phyloP scores from a whole-genome alignment of 352 stramenopile species.

The Globisporangium barbulae region DNA sequence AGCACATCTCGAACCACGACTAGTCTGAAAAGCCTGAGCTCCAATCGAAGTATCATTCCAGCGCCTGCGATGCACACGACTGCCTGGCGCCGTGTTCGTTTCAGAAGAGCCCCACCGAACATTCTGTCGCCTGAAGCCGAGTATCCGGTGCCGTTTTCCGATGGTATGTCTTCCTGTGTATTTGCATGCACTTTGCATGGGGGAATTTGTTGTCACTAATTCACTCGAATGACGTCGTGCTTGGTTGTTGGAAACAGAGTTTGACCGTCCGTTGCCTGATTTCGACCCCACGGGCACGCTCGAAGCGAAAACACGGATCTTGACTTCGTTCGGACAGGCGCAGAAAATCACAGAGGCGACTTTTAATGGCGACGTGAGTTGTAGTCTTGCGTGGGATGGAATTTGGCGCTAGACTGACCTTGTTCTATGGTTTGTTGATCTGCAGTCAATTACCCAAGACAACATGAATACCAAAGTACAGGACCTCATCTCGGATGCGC shows the following conservation, averaged over 20 bases:
- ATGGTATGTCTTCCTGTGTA: neutral
- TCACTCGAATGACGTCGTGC: too few relatives aligned
- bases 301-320: conserved; percentile 23
- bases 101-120: conserved; percentile 22
- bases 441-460: conserved; percentile 11
- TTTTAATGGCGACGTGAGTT: conserved; percentile 39
- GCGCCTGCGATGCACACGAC: conserved; percentile 24
- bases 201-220: neutral
- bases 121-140: conserved; percentile 16
- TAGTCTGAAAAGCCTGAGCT: neutral
- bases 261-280: conserved; percentile 32
- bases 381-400: neutral
- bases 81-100: conserved; percentile 23
- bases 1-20: neutral
- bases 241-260: conserved; percentile 19
- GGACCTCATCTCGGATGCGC: conserved; percentile 13
- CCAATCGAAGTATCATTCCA: neutral
- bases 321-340: conserved; percentile 28
- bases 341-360: conserved; percentile 17
- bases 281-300: conserved; percentile 35
- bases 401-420: neutral
- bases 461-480: conserved; percentile 14
- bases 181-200: neutral
- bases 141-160: conserved; percentile 13
- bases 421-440: neutral